These are phyloP conservation scores for Laguncularia racemosa DNA, from an alignment of 345 rosid genomes.

Conservation along the genomic window DNA sequence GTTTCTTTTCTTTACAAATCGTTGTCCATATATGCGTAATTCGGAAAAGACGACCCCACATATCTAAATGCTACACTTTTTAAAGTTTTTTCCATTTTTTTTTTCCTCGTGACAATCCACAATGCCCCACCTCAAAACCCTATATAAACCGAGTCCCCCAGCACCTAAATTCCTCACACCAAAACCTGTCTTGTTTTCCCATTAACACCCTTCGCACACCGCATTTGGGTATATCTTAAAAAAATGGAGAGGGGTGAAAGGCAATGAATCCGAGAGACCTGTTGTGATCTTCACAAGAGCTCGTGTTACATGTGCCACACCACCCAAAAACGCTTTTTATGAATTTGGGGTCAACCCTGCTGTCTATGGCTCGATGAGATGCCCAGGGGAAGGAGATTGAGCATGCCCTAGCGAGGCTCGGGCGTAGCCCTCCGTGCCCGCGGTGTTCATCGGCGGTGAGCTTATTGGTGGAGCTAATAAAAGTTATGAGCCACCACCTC, in stretches of 20 bases:
- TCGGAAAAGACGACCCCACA: constrained; percentile 25
- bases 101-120: too few species aligned
- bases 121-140: too few species aligned
- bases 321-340: constrained; percentile 51
- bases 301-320: constrained; percentile 78
- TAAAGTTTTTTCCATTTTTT: not conserved
- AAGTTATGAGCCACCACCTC: constrained; percentile 85
- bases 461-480: constrained; percentile 83
- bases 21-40: constrained; percentile 6
- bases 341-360: constrained; percentile 75
- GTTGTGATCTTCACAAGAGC: constrained; percentile 82
- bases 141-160: too few species aligned
- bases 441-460: constrained; percentile 74
- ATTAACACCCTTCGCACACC: too few species aligned
- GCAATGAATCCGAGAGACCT: constrained; percentile 63
- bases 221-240: too few species aligned
- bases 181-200: too few species aligned
- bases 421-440: constrained; percentile 60
- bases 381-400: constrained; percentile 62
- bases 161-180: too few species aligned
- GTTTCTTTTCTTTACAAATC: not conserved
- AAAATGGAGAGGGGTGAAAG: constrained; percentile 56
- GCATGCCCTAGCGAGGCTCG: constrained; percentile 63
- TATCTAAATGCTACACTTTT: constrained; percentile 17
- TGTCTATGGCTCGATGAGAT: constrained; percentile 65